Evolutionary conservation across 1,139 yeast species (phyloP).

Genomic region (Suhomyces bokatorum): DNA sequence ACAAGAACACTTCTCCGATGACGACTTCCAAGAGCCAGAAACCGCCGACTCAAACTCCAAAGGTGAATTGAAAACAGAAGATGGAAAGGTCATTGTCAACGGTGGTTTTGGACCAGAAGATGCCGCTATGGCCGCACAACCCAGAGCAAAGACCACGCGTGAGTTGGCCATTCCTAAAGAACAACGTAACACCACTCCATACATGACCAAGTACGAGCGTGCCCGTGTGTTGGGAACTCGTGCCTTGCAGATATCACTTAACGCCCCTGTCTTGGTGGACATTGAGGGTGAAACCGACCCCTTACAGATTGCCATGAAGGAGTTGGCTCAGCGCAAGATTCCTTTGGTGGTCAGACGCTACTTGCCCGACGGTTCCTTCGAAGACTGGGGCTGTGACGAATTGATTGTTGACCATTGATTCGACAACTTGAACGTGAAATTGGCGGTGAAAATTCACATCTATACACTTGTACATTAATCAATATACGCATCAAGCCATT

Average conservation of each 20-base stretch:
- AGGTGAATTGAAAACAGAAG: conserved; percentile 58
- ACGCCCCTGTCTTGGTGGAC: conserved; percentile 97
- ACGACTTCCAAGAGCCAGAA: conserved; percentile 50
- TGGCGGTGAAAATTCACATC: neutral
- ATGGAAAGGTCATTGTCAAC: conserved; percentile 70
- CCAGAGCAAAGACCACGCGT: conserved; percentile 63
- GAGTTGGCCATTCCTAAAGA: conserved; percentile 90
- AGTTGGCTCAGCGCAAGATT: conserved; percentile 88
- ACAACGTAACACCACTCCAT: conserved; percentile 91
- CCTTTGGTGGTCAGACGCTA: conserved; percentile 95
- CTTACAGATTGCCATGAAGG: conserved; percentile 97
- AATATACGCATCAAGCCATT: conserved; percentile 59
- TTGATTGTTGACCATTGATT: conserved; percentile 77
- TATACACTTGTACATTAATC: conserved; percentile 24
- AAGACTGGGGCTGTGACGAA: conserved; percentile 99
- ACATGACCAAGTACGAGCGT: conserved; percentile 97
- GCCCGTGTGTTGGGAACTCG: conserved; percentile 96
- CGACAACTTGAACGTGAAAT: neutral
- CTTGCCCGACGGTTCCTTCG: conserved; percentile 94
- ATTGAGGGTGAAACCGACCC: conserved; percentile 99
- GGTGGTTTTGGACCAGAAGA: conserved; percentile 68
- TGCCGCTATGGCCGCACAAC: conserved; percentile 35
- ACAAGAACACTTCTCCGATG: conserved; percentile 74
- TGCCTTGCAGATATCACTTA: conserved; percentile 94
- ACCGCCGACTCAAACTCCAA: conserved; percentile 32